Evolutionary conservation across 2,329 filamentous ascomycete genomes (phyloP).

Genomic region (Didymella keratinophila): DNA sequence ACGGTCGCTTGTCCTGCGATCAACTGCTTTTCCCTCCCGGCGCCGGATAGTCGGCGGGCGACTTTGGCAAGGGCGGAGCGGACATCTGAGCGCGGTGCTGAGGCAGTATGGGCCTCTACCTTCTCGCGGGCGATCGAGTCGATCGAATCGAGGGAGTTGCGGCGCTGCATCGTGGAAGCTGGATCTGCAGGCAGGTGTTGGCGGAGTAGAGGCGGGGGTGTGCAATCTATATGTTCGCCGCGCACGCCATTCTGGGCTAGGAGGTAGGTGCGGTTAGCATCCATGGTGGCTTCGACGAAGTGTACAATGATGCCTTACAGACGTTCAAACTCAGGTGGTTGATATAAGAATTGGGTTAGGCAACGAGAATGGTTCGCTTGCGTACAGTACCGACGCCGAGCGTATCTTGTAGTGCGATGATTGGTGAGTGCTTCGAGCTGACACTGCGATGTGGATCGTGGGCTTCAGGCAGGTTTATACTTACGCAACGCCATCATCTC

Average conservation of each 20-base stretch:
- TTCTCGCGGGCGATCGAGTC: constrained; percentile 7
- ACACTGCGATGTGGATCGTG: neutral
- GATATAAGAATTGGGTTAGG: neutral
- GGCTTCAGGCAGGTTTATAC: constrained; percentile 1
- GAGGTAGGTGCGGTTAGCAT: constrained; percentile 3
- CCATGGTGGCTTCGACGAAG: neutral
- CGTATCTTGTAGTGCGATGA: neutral
- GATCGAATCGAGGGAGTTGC: neutral
- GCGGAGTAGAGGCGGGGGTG: neutral
- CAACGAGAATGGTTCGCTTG: neutral
- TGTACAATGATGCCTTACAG: neutral
- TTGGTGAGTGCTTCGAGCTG: neutral
- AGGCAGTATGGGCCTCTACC: neutral
- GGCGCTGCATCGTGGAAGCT: neutral
- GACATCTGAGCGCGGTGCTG: neutral
- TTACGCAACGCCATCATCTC: neutral
- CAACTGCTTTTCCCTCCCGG: neutral
- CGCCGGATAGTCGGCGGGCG: neutral
- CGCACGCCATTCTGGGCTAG: neutral
- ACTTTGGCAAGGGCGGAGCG: neutral
- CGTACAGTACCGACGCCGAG: neutral
- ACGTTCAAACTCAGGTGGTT: neutral
- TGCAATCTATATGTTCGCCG: neutral
- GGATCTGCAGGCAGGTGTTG: neutral
- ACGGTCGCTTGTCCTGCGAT: neutral